These are phyloP conservation scores for Petrea volubilis DNA, from an alignment of 257 asterid species.

Conservation along the genomic window DNA sequence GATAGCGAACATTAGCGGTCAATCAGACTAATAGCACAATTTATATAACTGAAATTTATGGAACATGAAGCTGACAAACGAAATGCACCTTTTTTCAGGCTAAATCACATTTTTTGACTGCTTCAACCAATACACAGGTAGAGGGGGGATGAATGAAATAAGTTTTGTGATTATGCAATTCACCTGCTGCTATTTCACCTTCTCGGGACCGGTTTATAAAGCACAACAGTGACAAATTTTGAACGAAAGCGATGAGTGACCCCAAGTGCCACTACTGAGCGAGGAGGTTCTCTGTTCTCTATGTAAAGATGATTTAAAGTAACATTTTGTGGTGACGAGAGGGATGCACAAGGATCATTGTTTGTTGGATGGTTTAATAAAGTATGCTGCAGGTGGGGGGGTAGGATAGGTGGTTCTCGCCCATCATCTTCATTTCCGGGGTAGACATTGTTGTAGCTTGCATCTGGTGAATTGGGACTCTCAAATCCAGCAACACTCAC, in stretches of 20 bases:
- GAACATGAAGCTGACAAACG: conserved; percentile 14
- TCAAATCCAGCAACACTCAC: conserved; percentile 82
- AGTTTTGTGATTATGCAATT: conserved; percentile 15
- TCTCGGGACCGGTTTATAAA: conserved; percentile 86
- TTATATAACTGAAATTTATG: conserved; percentile 1
- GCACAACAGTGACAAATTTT: conserved; percentile 81
- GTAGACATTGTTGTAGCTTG: conserved; percentile 75
- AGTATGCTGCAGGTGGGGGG: conserved; percentile 77
- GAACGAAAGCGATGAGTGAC: conserved; percentile 89
- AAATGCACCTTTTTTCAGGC: conserved; percentile 7
- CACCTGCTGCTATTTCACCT: conserved; percentile 49
- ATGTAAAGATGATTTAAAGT: conserved; percentile 86
- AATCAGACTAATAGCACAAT: not conserved
- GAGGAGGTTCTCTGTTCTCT: conserved; percentile 68
- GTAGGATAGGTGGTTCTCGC: conserved; percentile 73
- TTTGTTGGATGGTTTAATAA: conserved; percentile 52
- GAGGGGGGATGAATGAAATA: not conserved
- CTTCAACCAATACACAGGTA: conserved; percentile 36
- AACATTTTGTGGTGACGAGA: conserved; percentile 71
- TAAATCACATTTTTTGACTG: conserved; percentile 7
- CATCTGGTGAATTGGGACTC: conserved; percentile 75
- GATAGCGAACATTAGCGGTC: not conserved
- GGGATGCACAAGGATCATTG: conserved; percentile 41
- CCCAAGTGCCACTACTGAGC: conserved; percentile 81
- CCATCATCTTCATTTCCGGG: conserved; percentile 79